Base-by-base conservation (phyloP, 768 basidiomycete genomes). In the Calocera cornea region DNA sequence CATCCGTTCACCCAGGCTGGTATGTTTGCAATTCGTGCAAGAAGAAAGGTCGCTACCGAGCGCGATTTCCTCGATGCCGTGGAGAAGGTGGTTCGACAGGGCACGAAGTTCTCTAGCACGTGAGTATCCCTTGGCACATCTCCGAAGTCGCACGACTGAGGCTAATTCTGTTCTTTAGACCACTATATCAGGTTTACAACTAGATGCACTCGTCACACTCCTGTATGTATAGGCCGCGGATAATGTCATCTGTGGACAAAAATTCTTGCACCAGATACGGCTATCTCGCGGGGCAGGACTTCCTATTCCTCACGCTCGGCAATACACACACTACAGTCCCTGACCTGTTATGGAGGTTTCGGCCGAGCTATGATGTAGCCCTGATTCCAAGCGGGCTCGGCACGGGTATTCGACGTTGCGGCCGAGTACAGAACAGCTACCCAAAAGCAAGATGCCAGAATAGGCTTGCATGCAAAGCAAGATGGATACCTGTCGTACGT, bases 1-100 rank as follows among this genome's bases (percentile, higher is more conserved):
- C 50, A 22, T 47, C 8, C 41, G 19, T 34, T 34, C 22, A 27
- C 33, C 38, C 41, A 91, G 89, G 97, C 97, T 63, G 97, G 97
- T n/a, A 98, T 99, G 97, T 99, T 95, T 78, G 95, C 97, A 1
- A 99, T 99, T 74, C 89, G 97, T 68, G 90, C 92, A 50, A 83
- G 97, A 72, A 83, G 97, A 77, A 98, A 98, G 77, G 93, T 98
- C 0, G 94, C 95, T 0, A 93, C 93, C 3, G 97, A 99, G 75
- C 88, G 92, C 66, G 97, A 99, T 78, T 99, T 97, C 80, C 79
- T 99, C 75, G 94, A 97, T 71, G 90, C 94, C 12, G 95, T 99
- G 1, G 97, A 99, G 81, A 98, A 98, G 79, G 97, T 99, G 68
- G 93, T 97, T 41, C 83, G 92, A 73, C 94, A 97, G 79, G 95